Percentiles rank a stretch among this genome's conserved stretches.
Evolutionary conservation across 345 rosid genomes (phyloP).

Genomic region (Rhodomyrtus tomentosa): DNA sequence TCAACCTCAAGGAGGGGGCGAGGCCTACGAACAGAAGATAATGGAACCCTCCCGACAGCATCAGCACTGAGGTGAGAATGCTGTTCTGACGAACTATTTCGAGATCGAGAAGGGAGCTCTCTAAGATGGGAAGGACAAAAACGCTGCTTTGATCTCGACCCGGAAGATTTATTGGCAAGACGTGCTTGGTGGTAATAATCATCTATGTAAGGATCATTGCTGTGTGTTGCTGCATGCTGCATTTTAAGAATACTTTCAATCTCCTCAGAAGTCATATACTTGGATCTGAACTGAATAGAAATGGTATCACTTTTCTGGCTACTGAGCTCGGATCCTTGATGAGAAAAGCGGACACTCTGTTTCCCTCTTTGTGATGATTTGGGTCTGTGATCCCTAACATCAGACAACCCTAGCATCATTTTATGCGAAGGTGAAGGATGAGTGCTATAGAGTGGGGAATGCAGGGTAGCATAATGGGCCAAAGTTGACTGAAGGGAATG

Average conservation of each 20-base stretch:
- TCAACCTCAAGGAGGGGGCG: slow-evolving; percentile 72
- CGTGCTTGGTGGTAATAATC: slow-evolving; percentile 97
- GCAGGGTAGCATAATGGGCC: slow-evolving; percentile 63
- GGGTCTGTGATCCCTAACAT: slow-evolving; percentile 54
- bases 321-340: slow-evolving; percentile 56
- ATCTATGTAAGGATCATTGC: slow-evolving; percentile 72
- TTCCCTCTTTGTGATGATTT: slow-evolving; percentile 62
- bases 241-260: slow-evolving; percentile 92
- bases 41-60: slow-evolving; percentile 50
- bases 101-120: slow-evolving; percentile 70
- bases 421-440: slow-evolving; percentile 47
- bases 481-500: slow-evolving; percentile 49
- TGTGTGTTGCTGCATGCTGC: slow-evolving; percentile 85
- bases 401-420: slow-evolving; percentile 35
- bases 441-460: slow-evolving; percentile 47
- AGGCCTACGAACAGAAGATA: slow-evolving; percentile 52
- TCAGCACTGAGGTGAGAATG: slow-evolving; percentile 45
- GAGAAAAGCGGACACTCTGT: slow-evolving; percentile 47
- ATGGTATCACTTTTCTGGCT: slow-evolving; percentile 82
- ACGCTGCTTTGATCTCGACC: slow-evolving; percentile 44
- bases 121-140: slow-evolving; percentile 78
- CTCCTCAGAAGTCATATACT: slow-evolving; percentile 93
- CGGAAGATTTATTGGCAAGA: slow-evolving; percentile 44
- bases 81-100: slow-evolving; percentile 51
- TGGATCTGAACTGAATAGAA: slow-evolving; percentile 62